Conservation (phyloP, 495 filamentous ascomycete genomes). For the Trichoderma reesei region DNA sequence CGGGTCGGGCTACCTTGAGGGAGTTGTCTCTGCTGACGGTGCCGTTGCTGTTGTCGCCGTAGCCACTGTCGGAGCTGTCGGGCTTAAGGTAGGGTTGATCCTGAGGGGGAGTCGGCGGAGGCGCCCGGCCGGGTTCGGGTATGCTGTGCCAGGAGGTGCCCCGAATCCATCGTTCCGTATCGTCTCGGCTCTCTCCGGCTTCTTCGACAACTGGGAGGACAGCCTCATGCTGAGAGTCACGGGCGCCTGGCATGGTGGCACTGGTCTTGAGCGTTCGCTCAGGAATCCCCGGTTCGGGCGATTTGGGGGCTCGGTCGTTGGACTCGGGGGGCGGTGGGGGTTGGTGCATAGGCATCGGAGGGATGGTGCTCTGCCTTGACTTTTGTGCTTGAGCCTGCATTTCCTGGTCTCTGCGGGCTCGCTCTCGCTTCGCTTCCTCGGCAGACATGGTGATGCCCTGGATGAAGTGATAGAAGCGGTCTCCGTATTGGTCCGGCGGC, state of each 20-base stretch:
- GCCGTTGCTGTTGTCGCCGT: constrained; percentile 18
- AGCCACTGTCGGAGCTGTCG: constrained; percentile 29
- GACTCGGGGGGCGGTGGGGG: constrained; percentile 32
- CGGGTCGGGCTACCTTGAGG: constrained; percentile 13
- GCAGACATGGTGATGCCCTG: constrained; percentile 77
- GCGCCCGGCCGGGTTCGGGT: background rate
- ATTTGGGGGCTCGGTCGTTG: constrained; percentile 18
- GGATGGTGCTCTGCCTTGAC: constrained; percentile 15
- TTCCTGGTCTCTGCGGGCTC: constrained; percentile 38
- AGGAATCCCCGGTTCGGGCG: constrained; percentile 39
- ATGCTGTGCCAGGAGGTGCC: constrained; percentile 27
- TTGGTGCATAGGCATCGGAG: constrained; percentile 34
- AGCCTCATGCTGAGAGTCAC: constrained; percentile 44
- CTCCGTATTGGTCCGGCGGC: constrained; percentile 84
- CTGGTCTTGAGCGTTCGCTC: constrained; percentile 39
- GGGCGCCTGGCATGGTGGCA: constrained; percentile 43
- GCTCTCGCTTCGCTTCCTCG: constrained; percentile 65
- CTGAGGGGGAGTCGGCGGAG: constrained; percentile 32
- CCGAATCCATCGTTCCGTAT: constrained; percentile 28
- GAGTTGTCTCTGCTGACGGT: constrained; percentile 14
- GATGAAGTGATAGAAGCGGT: constrained; percentile 92
- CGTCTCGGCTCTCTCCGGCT: constrained; percentile 58
- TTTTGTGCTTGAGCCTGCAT: constrained; percentile 26
- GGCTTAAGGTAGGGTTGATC: constrained; percentile 25
- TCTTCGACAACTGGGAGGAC: constrained; percentile 92